Evolutionary conservation across 1,139 yeast species (phyloP).

Genomic region (Geotrichum australiense): DNA sequence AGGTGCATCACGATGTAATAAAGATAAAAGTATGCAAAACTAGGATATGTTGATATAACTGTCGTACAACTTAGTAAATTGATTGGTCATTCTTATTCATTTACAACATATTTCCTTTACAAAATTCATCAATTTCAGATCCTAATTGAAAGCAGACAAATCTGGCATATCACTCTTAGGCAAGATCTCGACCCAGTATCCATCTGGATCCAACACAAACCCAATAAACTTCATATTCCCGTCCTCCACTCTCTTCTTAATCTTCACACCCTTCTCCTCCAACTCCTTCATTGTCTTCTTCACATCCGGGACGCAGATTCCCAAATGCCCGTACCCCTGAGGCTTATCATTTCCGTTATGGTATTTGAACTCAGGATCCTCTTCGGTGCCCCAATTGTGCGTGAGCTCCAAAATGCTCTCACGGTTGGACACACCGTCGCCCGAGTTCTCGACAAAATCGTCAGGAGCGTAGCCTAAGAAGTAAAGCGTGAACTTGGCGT

Average conservation of each 20-base stretch:
- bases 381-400: slow-evolving; percentile 92
- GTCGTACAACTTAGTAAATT: too few species aligned
- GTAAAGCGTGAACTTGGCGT: slow-evolving; percentile 76
- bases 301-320: slow-evolving; percentile 66
- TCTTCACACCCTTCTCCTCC: slow-evolving; percentile 43
- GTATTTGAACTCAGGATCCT: slow-evolving; percentile 65
- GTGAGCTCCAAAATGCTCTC: slow-evolving; percentile 82
- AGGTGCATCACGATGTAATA: too few species aligned
- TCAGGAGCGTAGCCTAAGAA: slow-evolving; percentile 62
- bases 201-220: slow-evolving; percentile 85
- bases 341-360: slow-evolving; percentile 79
- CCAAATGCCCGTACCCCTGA: slow-evolving; percentile 82
- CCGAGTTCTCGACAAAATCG: slow-evolving; percentile 27
- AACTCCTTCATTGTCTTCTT: slow-evolving; percentile 47
- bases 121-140: too few species aligned
- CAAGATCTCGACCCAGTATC: slow-evolving; percentile 73
- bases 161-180: slow-evolving; percentile 34
- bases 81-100: too few species aligned
- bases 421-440: slow-evolving; percentile 31
- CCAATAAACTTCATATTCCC: slow-evolving; percentile 62
- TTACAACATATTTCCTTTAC: too few species aligned
- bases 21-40: too few species aligned
- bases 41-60: too few species aligned
- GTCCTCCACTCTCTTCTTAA: slow-evolving; percentile 48
- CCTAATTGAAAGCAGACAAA: slow-evolving; percentile 5